Conservation (phyloP, 2,329 filamentous ascomycete species). For the Mollisiaceae sp. region DNA sequence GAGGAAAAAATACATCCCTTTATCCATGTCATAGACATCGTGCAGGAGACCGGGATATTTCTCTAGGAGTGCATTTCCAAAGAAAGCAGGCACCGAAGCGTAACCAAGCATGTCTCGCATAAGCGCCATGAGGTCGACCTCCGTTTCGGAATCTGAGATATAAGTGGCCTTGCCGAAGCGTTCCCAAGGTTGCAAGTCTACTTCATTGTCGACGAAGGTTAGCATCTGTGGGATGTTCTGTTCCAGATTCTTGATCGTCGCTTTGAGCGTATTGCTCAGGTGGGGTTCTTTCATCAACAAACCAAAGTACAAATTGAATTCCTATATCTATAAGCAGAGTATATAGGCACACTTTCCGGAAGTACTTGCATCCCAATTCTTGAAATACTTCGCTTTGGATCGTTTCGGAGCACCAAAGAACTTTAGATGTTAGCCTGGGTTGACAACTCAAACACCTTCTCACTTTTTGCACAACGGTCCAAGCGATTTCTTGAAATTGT, state of each 20-base stretch:
- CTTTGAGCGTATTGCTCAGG: slow-evolving; percentile 48
- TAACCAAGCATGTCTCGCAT: slow-evolving; percentile 62
- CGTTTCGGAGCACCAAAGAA: slow-evolving; percentile 39
- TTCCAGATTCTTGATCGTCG: slow-evolving; percentile 47
- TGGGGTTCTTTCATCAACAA: slow-evolving; percentile 53
- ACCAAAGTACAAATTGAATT: slow-evolving; percentile 41
- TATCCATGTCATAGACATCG: slow-evolving; percentile 61
- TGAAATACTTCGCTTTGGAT: slow-evolving; percentile 33
- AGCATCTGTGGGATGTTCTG: slow-evolving; percentile 59
- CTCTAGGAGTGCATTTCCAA: slow-evolving; percentile 56
- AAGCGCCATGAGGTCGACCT: slow-evolving; percentile 57
- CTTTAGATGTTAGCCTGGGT: slow-evolving; percentile 29
- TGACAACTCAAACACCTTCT: neutral
- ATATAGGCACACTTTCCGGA: neutral
- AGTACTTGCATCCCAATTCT: slow-evolving; percentile 35
- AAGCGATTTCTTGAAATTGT: slow-evolving; percentile 30
- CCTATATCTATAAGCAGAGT: slow-evolving; percentile 46
- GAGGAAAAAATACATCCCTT: slow-evolving; percentile 57
- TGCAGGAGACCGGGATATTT: slow-evolving; percentile 57
- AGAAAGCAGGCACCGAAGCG: slow-evolving; percentile 53
- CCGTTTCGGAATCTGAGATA: slow-evolving; percentile 52
- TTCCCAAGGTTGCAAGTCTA: slow-evolving; percentile 69
- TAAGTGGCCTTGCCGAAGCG: slow-evolving; percentile 52
- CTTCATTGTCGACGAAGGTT: slow-evolving; percentile 61
- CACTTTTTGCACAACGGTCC: slow-evolving; percentile 32